Evolutionary conservation across 2,329 filamentous ascomycete genomes (phyloP).

Genomic region (Penicillium sp.): DNA sequence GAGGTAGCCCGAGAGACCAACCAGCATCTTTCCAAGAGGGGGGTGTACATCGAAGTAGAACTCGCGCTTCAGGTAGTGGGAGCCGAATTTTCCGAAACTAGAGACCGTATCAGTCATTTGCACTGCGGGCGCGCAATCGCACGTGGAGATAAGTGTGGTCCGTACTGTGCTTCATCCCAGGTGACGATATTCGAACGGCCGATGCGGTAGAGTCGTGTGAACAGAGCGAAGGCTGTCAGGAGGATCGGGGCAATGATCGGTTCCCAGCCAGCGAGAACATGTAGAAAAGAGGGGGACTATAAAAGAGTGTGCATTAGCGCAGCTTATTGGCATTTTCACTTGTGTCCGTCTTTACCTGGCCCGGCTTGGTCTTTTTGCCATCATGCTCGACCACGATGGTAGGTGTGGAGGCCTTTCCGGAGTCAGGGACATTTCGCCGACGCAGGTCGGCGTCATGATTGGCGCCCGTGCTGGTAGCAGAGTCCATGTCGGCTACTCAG

Average conservation of each 20-base stretch:
- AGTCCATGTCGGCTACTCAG: slow-evolving; percentile 36
- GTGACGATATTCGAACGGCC: slow-evolving; percentile 71
- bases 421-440: slow-evolving; percentile 44
- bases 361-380: slow-evolving; percentile 36
- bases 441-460: slow-evolving; percentile 40
- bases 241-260: slow-evolving; percentile 64
- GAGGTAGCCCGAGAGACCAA: slow-evolving; percentile 92
- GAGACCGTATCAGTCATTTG: slow-evolving; percentile 6
- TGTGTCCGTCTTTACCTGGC: slow-evolving; percentile 33
- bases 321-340: not conserved
- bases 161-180: slow-evolving; percentile 76
- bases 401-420: slow-evolving; percentile 30
- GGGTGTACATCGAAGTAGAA: slow-evolving; percentile 99
- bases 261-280: slow-evolving; percentile 59
- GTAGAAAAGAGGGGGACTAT: slow-evolving; percentile 39
- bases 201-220: slow-evolving; percentile 69
- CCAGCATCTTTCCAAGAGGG: slow-evolving; percentile 96
- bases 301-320: slow-evolving; percentile 2
- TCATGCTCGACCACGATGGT: slow-evolving; percentile 29
- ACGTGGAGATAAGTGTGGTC: not conserved
- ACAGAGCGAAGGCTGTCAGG: slow-evolving; percentile 64
- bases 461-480: slow-evolving; percentile 38
- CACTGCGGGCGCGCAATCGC: not conserved
- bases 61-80: slow-evolving; percentile 97
- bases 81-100: slow-evolving; percentile 79